Evolutionary conservation across 805 yeast species (phyloP), one percentile per base, ranked within the genome.

Genomic region (Hanseniaspora meyeri): DNA sequence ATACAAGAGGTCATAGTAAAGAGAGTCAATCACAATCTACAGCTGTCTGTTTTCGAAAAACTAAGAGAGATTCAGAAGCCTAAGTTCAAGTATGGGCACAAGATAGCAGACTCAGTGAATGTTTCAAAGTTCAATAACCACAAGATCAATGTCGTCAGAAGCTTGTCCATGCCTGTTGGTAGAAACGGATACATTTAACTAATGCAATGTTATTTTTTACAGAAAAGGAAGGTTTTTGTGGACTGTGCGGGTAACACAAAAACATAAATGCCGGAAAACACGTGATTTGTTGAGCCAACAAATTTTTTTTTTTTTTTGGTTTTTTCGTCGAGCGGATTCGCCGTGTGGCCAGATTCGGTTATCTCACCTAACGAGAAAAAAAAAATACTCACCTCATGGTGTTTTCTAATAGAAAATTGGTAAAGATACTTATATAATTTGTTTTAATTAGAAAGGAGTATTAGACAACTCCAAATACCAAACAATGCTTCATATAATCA

Each of bases 141-240:
- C 6, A 34, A 37, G 10, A 43, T 40, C 16, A 36, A n/a, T 36
- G 49, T 51, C 17, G 17, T 31, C 10, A 51, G 55, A 51, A 51
- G 49, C 29, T 31, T 51, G 16, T 51, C 55, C 24, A 17, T 51
- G 29, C 55, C 55, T n/a, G 37, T 51, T 9, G 43, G 49, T 7
- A n/a, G 45, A 7, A 43, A 27, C n/a, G n/a, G 38, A 10, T 16
- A 36, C 29, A 46, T 31, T 16, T 46, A 46, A 43, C 27, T 43
- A 27, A 20, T 43, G 19, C 12, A 10, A 2, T 32, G 2, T 11
- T 9, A n/a, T 32, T 32, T 32, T 32, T 24, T 24, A 24, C 5
- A 24, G 5, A 24, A 24, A 24, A 32, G 36, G 36, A 32, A 32
- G 7, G 7, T 32, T 2, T 32, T 32, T 24, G 27, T 24, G 27